These are phyloP conservation scores for Penicillium sp. DNA, from an alignment of 2,329 filamentous ascomycete species.

Conservation along the genomic window DNA sequence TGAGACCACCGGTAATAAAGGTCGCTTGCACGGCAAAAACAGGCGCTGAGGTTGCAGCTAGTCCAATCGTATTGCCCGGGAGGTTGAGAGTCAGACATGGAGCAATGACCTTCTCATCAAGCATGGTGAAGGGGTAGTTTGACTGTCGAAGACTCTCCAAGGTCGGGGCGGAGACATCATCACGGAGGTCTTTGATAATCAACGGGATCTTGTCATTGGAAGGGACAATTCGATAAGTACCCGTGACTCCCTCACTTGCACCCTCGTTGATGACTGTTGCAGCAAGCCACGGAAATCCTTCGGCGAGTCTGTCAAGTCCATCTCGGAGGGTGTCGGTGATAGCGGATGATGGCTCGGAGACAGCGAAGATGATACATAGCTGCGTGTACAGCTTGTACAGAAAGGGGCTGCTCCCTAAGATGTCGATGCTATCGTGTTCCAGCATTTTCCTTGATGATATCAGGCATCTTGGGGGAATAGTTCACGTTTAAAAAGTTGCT, in stretches of 20 bases:
- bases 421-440: slow-evolving; percentile 15
- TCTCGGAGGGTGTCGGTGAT: slow-evolving; percentile 19
- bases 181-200: slow-evolving; percentile 53
- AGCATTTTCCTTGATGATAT: slow-evolving; percentile 2
- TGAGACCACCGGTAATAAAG: slow-evolving; percentile 56
- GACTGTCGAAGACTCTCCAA: slow-evolving; percentile 47
- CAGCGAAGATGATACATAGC: slow-evolving; percentile 20
- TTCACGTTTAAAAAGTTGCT: not conserved
- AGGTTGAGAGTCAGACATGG: slow-evolving; percentile 41
- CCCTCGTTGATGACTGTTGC: slow-evolving; percentile 52
- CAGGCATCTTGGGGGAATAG: not conserved
- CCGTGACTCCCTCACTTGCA: slow-evolving; percentile 35
- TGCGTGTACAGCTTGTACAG: slow-evolving; percentile 29
- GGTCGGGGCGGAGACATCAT: slow-evolving; percentile 44
- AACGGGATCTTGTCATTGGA: slow-evolving; percentile 41
- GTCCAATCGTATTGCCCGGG: slow-evolving; percentile 42
- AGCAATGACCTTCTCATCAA: slow-evolving; percentile 55
- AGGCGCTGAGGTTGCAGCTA: slow-evolving; percentile 34
- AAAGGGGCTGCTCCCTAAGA: slow-evolving; percentile 18
- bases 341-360: slow-evolving; percentile 12
- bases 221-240: slow-evolving; percentile 49
- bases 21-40: slow-evolving; percentile 58
- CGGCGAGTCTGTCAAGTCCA: slow-evolving; percentile 22
- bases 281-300: slow-evolving; percentile 25
- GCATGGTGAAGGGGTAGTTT: slow-evolving; percentile 55